A percentile compares a stretch with the other conserved stretches of the same genome.
Evolutionary conservation across 768 basidiomycete genomes (phyloP).

Genomic region (Neoboletus subvelutipes): DNA sequence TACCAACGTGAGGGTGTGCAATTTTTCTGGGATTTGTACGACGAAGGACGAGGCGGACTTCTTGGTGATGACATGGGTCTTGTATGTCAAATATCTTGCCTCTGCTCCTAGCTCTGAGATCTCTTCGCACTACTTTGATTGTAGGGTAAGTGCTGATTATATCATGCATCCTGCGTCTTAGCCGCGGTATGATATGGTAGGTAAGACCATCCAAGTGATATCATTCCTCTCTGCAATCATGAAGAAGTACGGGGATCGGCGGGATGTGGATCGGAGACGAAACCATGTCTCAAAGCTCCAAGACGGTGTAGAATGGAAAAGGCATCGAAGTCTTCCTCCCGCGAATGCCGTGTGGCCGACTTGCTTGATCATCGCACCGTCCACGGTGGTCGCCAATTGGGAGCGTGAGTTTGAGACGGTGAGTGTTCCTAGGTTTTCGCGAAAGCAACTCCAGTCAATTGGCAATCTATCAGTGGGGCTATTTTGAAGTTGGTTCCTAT

Average conservation of each 20-base stretch:
- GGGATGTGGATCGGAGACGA: constrained; percentile 66
- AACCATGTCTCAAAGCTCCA: constrained; percentile 66
- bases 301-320: constrained; percentile 55
- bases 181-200: constrained; percentile 21
- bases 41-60: constrained; percentile 68
- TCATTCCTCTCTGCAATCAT: constrained; percentile 90
- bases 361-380: constrained; percentile 83
- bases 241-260: constrained; percentile 67
- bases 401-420: constrained; percentile 84
- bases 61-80: constrained; percentile 97
- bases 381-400: constrained; percentile 86
- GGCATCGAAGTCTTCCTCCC: constrained; percentile 52
- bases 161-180: constrained; percentile 3
- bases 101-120: not conserved
- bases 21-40: constrained; percentile 78
- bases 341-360: constrained; percentile 83
- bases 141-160: constrained; percentile 25
- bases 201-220: constrained; percentile 97
- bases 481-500: constrained; percentile 84
- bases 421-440: constrained; percentile 13
- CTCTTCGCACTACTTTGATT: not conserved
- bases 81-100: constrained; percentile 34
- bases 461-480: constrained; percentile 70
- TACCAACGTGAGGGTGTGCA: constrained; percentile 87
- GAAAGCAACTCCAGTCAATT: not conserved